phyloP scores from a whole-genome alignment of 805 yeast genomes.

The Barnettozyma botsteinii region DNA sequence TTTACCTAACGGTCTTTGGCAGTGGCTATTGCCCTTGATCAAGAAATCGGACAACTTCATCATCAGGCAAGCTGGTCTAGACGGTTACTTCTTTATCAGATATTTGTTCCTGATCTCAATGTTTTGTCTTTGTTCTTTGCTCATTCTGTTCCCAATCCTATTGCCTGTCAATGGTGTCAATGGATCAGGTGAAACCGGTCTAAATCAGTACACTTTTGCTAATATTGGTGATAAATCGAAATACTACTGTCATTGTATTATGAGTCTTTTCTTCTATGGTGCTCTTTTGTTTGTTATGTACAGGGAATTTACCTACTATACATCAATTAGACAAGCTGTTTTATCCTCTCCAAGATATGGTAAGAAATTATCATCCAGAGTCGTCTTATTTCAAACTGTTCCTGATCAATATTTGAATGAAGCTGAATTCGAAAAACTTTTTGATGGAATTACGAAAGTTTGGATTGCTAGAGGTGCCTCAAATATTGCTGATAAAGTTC shows the following conservation, averaged over 20 bases:
- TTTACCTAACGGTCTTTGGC: conserved; percentile 57
- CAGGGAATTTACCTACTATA: conserved; percentile 75
- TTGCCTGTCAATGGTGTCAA: conserved; percentile 79
- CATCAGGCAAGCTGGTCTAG: conserved; percentile 86
- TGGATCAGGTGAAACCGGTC: conserved; percentile 57
- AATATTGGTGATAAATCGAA: conserved; percentile 57
- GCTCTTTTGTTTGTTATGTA: conserved; percentile 64
- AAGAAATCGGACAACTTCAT: conserved; percentile 67
- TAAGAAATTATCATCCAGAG: conserved; percentile 65
- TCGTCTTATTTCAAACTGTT: conserved; percentile 78
- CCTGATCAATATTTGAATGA: conserved; percentile 72
- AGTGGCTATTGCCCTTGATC: conserved; percentile 64
- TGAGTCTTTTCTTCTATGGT: conserved; percentile 77
- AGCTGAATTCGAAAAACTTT: conserved; percentile 64
- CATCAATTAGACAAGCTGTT: conserved; percentile 70
- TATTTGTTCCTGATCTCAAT: conserved; percentile 56
- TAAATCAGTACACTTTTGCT: conserved; percentile 72
- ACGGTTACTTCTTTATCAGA: conserved; percentile 86
- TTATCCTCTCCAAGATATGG: conserved; percentile 80
- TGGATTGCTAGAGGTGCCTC: conserved; percentile 68
- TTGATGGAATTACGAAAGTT: conserved; percentile 76
- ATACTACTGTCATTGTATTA: conserved; percentile 81
- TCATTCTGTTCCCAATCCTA: conserved; percentile 56
- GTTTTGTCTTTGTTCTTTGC: conserved; percentile 49
- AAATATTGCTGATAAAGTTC: conserved; percentile 49